Evolutionary conservation across 2,329 filamentous ascomycete species (phyloP), one percentile per base, ranked within the genome.

Genomic region (Neurospora crassa): DNA sequence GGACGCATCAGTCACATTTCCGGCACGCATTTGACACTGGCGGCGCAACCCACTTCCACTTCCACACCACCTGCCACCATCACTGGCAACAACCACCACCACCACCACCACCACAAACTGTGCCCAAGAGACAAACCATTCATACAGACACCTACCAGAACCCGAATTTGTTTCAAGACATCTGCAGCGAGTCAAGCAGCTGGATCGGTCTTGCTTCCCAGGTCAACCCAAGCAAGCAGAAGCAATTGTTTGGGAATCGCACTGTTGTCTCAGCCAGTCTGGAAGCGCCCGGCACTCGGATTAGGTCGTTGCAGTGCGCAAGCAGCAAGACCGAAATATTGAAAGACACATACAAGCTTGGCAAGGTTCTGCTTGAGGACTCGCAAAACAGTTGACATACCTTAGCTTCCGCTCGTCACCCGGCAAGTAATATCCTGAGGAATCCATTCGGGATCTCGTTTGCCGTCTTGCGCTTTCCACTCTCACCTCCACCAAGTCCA

Each of bases 401-500:
- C 53, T 53, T 53, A 34, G 53, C 53, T 53, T 53, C 45, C 20
- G 45, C 45, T 59, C 24, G 24, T 18, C 24, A 59, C 47, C 20
- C 24, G 53, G 24, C 24, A 63, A 63, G 18, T 63, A 18, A 63
- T 63, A 63, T 34, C 16, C 29, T 37, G 53, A 63, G 53, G 53
- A 63, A 63, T 37, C 16, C 63, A 47, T 67, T 68, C 43, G 67
- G 45, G 18, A 20, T 47, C 40, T 67, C 40, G 69, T 43, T 63
- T 70, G 45, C 69, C 43, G 69, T 63, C 53, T 63, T 63, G 24
- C 53, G 29, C 53, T 37, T 63, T 63, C 53, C 47, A 29, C 47
- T 8, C 47, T 59, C 68, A 69, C 70, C 67, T 70, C 47, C 59
- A 68, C 42, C 68, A 59, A 67, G 69, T 70, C 68, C 68, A 69